Conservation (phyloP, 2,329 filamentous ascomycete species). For the Mycosphaerella sp. region DNA sequence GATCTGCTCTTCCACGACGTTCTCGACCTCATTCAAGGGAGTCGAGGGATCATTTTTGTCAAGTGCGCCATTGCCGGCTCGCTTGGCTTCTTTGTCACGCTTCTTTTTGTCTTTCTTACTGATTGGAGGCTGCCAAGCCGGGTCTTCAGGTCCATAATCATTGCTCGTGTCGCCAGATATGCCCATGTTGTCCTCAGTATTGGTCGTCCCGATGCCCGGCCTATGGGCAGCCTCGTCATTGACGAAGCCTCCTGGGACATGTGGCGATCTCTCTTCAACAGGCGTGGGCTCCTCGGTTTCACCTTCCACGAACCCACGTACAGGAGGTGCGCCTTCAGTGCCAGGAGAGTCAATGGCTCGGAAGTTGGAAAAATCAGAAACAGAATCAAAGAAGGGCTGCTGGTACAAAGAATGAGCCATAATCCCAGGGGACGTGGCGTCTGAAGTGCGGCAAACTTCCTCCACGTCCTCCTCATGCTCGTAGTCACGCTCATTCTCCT, state of each 20-base stretch:
- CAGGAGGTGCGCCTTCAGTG: slow-evolving; percentile 30
- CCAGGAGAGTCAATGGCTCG: slow-evolving; percentile 28
- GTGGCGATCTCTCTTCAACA: slow-evolving; percentile 41
- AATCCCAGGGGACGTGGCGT: background rate
- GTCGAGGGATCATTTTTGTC: slow-evolving; percentile 16
- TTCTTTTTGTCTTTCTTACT: slow-evolving; percentile 32
- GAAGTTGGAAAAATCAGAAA: slow-evolving; percentile 36
- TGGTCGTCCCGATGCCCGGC: background rate
- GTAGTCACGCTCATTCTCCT: slow-evolving; percentile 8
- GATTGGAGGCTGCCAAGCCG: slow-evolving; percentile 31
- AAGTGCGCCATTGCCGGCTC: slow-evolving; percentile 15
- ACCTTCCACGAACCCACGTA: slow-evolving; percentile 38
- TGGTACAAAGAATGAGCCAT: slow-evolving; percentile 24
- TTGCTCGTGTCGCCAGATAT: background rate
- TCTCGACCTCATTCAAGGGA: slow-evolving; percentile 1
- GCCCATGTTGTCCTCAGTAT: background rate
- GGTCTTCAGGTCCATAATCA: slow-evolving; percentile 9
- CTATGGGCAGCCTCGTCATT: slow-evolving; percentile 28
- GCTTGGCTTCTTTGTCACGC: slow-evolving; percentile 36
- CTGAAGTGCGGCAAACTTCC: slow-evolving; percentile 11
- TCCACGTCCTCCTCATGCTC: slow-evolving; percentile 10
- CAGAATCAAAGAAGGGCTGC: slow-evolving; percentile 39
- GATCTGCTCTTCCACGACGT: background rate
- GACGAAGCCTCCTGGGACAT: slow-evolving; percentile 58
- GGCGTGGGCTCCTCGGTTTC: slow-evolving; percentile 53